A percentile compares a stretch with the other conserved stretches of the same genome.
phyloP scores from a whole-genome alignment of 2,329 filamentous ascomycete genomes.

The Neofusicoccum laricinum region DNA sequence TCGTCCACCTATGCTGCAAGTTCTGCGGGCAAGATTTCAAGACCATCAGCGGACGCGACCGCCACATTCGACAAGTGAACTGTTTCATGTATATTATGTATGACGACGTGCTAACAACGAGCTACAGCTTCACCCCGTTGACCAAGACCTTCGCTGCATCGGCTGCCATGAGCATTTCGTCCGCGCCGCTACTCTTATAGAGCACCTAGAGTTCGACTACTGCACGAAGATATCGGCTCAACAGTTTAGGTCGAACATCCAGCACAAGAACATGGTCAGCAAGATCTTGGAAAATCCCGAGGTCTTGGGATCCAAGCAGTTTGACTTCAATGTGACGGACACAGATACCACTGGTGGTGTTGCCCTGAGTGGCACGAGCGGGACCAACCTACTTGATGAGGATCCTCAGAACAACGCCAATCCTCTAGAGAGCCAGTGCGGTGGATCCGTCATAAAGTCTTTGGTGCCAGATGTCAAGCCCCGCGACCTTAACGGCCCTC shows the following conservation, averaged over 20 bases:
- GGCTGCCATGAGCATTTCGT: constrained; percentile 52
- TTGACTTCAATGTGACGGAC: constrained; percentile 18
- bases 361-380: not conserved
- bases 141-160: constrained; percentile 51
- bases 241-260: constrained; percentile 48
- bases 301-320: not conserved
- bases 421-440: not conserved
- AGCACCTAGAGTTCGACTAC: constrained; percentile 53
- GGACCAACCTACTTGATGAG: not conserved
- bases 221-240: constrained; percentile 44
- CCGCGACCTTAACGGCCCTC: not conserved
- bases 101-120: not conserved
- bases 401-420: not conserved
- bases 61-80: constrained; percentile 52
- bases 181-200: constrained; percentile 48
- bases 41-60: constrained; percentile 49
- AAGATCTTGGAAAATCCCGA: constrained; percentile 28
- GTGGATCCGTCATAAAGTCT: not conserved
- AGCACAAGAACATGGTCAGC: constrained; percentile 49
- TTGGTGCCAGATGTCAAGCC: not conserved
- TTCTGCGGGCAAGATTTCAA: constrained; percentile 57
- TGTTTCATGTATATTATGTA: not conserved
- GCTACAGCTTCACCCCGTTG: constrained; percentile 46
- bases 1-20: constrained; percentile 53
- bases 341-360: not conserved